phyloP scores from a whole-genome alignment of 1,284 basidiomycete genomes.

The Leccinum cinnamomeum region DNA sequence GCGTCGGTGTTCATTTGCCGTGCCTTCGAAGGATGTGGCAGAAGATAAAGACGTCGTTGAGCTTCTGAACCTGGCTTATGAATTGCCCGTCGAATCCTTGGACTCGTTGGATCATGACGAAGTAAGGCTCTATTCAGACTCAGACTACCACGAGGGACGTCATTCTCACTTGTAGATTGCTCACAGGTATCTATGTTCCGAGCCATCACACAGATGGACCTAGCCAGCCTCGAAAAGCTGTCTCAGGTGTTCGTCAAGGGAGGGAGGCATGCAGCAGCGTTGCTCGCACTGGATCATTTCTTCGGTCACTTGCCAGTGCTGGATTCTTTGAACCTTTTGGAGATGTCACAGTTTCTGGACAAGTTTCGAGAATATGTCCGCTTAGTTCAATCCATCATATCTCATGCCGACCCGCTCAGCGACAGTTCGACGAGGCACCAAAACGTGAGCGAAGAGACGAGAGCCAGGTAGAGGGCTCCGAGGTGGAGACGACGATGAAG shows the following conservation, averaged over 20 bases:
- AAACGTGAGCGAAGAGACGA: slow-evolving; percentile 95
- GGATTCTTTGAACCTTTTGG: slow-evolving; percentile 16
- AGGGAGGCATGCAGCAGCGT: slow-evolving; percentile 10
- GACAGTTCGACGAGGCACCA: slow-evolving; percentile 42
- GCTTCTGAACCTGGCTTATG: too few relatives aligned
- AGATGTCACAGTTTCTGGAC: slow-evolving; percentile 35
- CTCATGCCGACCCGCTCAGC: slow-evolving; percentile 29
- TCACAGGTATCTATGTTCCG: slow-evolving; percentile 29
- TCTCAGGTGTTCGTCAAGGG: slow-evolving; percentile 13
- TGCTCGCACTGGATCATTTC: slow-evolving; percentile 30
- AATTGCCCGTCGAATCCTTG: too few relatives aligned
- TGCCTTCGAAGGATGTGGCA: too few relatives aligned
- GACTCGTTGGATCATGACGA: too few relatives aligned
- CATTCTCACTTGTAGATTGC: background rate
- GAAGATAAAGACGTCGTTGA: too few relatives aligned
- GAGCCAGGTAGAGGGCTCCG: slow-evolving; percentile 96
- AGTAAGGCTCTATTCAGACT: too few relatives aligned
- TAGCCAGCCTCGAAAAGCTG: slow-evolving; percentile 11
- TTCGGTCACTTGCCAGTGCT: slow-evolving; percentile 22
- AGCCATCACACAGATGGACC: slow-evolving; percentile 20
- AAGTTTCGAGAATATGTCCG: slow-evolving; percentile 40
- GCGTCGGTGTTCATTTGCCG: too few relatives aligned
- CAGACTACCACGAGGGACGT: background rate
- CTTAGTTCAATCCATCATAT: slow-evolving; percentile 35
- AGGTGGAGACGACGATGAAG: slow-evolving; percentile 56